Conservation (phyloP, 306 rosid species). For the Rosa chinensis region DNA sequence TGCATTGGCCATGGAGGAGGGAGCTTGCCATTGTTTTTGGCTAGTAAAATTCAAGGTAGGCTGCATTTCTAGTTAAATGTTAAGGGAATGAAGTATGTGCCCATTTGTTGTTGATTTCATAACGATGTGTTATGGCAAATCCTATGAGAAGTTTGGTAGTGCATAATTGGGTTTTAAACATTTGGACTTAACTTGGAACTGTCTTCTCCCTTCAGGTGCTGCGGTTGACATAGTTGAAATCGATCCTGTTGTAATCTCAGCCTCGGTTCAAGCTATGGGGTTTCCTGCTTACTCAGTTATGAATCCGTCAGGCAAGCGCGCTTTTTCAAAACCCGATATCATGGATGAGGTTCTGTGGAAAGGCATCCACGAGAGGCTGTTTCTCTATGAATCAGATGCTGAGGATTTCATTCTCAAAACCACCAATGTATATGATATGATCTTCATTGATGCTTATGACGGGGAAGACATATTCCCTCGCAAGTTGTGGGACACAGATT, state of each 20-base stretch:
- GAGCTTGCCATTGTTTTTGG: conserved; percentile 82
- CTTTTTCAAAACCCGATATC: conserved; percentile 41
- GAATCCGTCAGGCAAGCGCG: conserved; percentile 55
- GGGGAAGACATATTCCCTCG: conserved; percentile 88
- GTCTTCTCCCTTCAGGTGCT: conserved; percentile 61
- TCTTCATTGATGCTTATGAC: conserved; percentile 88
- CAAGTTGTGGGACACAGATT: conserved; percentile 69
- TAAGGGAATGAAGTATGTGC: neutral
- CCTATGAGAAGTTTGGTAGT: neutral
- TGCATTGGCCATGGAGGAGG: conserved; percentile 99
- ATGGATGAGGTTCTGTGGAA: conserved; percentile 71
- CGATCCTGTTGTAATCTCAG: conserved; percentile 84
- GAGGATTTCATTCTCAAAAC: conserved; percentile 59
- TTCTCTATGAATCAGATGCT: conserved; percentile 76
- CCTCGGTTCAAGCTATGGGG: conserved; percentile 90
- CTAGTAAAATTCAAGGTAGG: conserved; percentile 80
- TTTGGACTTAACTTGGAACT: conserved; percentile 11
- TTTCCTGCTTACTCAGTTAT: conserved; percentile 78
- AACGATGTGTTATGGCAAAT: no score
- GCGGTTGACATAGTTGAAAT: conserved; percentile 72
- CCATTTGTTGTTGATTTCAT: neutral
- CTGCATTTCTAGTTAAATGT: neutral
- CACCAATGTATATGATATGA: conserved; percentile 58
- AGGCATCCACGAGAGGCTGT: conserved; percentile 81
- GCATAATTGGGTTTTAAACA: neutral